Conservation (phyloP, 2,329 filamentous ascomycete species). For the Metarhizium sp. region DNA sequence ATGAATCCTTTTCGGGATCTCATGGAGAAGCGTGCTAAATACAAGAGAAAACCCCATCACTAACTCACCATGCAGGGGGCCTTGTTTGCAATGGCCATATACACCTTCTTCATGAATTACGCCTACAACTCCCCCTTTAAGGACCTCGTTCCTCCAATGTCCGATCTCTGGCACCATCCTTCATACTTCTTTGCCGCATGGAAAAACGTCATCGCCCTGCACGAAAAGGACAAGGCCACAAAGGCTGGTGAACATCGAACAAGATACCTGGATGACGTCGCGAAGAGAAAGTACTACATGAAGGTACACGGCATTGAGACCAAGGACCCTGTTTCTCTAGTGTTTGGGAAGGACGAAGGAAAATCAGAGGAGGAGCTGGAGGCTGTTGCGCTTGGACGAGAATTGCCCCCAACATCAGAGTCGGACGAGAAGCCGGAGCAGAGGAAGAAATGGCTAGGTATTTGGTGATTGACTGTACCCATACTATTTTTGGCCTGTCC, state of each 20-base stretch:
- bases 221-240: constrained; percentile 61
- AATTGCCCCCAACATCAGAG: constrained; percentile 19
- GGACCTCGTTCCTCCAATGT: constrained; percentile 65
- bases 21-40: no score
- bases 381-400: constrained; percentile 24
- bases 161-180: constrained; percentile 61
- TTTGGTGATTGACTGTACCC: constrained; percentile 49
- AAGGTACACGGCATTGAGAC: constrained; percentile 75
- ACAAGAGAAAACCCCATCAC: not conserved
- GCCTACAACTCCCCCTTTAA: constrained; percentile 67
- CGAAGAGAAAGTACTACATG: constrained; percentile 77
- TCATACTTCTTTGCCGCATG: constrained; percentile 55
- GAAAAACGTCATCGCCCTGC: constrained; percentile 65
- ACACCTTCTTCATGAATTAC: constrained; percentile 73
- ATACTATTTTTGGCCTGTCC: not conserved
- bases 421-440: constrained; percentile 18
- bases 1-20: no score
- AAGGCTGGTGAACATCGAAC: constrained; percentile 63
- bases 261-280: constrained; percentile 71
- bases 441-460: constrained; percentile 74
- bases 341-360: constrained; percentile 28
- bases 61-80: constrained; percentile 41
- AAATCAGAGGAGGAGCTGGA: constrained; percentile 27
- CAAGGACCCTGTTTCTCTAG: constrained; percentile 42
- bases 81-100: constrained; percentile 57